Conservation (phyloP, 2,329 filamentous ascomycete species). For the Fusarium aywerte region DNA sequence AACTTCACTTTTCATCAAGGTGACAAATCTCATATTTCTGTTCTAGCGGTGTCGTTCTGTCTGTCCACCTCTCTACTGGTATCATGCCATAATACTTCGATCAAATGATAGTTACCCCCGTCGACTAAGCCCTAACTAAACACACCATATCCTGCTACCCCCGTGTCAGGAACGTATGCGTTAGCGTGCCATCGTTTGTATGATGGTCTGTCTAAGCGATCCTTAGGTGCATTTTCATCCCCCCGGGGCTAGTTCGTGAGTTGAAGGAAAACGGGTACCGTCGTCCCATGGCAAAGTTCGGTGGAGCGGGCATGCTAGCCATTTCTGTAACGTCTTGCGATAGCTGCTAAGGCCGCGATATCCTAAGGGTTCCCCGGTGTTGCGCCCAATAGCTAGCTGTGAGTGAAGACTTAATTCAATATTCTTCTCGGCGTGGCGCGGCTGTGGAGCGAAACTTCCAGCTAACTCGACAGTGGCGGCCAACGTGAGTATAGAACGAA, state of each 20-base stretch:
- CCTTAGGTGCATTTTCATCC: not conserved
- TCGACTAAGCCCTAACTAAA: not conserved
- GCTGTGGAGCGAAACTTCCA: slow-evolving; percentile 10
- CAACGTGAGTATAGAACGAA: not conserved
- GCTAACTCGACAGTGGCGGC: not conserved
- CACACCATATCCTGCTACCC: not conserved
- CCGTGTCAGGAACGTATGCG: slow-evolving; percentile 4
- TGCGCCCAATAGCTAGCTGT: not conserved
- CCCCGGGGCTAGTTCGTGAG: not conserved
- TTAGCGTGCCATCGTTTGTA: slow-evolving; percentile 1
- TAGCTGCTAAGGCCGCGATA: not conserved
- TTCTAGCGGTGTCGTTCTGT: not conserved
- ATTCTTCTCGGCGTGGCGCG: not conserved
- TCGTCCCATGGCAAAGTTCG: not conserved
- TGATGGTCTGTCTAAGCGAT: not conserved
- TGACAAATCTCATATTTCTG: not conserved
- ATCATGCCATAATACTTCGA: not conserved
- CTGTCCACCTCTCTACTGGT: not conserved
- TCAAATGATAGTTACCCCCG: not conserved
- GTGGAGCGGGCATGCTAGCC: not conserved
- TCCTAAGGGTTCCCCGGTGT: not conserved
- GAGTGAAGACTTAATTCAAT: not conserved
- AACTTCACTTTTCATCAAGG: not conserved
- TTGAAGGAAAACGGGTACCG: slow-evolving; percentile 1
- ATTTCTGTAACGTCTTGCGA: not conserved